Evolutionary conservation across 768 basidiomycete species (phyloP), one percentile per base, ranked within the genome.

Genomic region (Tricholoma furcatifolium): DNA sequence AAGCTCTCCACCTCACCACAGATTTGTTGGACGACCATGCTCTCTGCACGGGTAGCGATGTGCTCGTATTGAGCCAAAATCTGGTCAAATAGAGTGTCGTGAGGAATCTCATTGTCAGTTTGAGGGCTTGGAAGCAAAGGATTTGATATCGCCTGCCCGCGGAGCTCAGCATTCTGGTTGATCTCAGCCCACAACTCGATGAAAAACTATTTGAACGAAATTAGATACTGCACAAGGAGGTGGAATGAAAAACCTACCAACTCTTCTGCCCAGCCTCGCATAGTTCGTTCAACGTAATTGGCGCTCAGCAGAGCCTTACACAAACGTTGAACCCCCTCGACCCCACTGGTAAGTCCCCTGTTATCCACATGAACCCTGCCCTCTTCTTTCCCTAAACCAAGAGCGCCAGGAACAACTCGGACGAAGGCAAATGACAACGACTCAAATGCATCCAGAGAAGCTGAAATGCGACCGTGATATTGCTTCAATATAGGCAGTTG

Each of bases 391-490:
- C 73, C 72, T n/a, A 83, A 68, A 42, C 82, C 78, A 36, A 98
- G 76, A 0, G 93, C 93, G 15, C 97, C 97, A 1, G 97, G 97
- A 1, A 98, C 94, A 3, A 88, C 88, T 12, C 93, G 87, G 38
- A 94, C 83, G 58, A 99, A 84, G 0, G 87, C 81, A 27, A 90
- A 93, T 1, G 93, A 92, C 5, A 97, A 75, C 1, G 87, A 88
- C 68, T 98, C 97, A 60, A 98, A 98, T 0, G 95, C 96, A 61
- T 98, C 93, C 21, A 98, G 72, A 8, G 94, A 93, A 8, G 87
- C 82, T 1, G 82, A 76, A 66, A 99, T 85, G 17, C 95, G 85
- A 8, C 74, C 69, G 55, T 84, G 80, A 67, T 97, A 99, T 5
- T 79, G 72, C 52, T 88, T 81, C 11, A 99, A 71, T 11, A 97